Base-by-base conservation (phyloP, 768 basidiomycete genomes). In the Lactarius vividus region DNA sequence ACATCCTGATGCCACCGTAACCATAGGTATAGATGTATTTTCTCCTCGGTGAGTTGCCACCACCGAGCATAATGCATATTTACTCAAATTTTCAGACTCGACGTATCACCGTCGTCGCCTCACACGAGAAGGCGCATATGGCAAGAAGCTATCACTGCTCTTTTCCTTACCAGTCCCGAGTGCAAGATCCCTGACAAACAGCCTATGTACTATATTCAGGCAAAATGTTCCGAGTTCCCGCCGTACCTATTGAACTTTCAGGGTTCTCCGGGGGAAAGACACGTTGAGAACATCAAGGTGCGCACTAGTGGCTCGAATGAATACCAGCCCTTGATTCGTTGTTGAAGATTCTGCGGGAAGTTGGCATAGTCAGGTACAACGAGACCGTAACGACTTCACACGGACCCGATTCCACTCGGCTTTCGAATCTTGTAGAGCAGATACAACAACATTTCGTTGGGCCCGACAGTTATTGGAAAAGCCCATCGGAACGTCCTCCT, bases 251-350 rank as follows among this genome's bases (percentile, higher is more conserved):
- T 91, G 29, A 72, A 81, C 54, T 93, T 92, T 70, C 62, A 73
- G 16, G 88, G 87, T 4, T 81, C 82, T 2, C 86, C 86, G 0
- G 87, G 80, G 13, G 91, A 92, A 73, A 76, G 91, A 66, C 88
- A 90, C 65, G 85, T 86, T 0, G 91, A 92, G 74, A 91, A 91
- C 71, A 75, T 93, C 60, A 92, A 91, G 83, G 91, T 88, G 49
- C n/a, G 54, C 28, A 18, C 23, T 20, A 20, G 13, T 42, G 2
- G n/a, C 3, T 31, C 13, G 28, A 33, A 35, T 26, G 33, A 23
- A 35, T 62, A 26, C 52, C 33, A 20, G 13, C 10, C 11, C 52
- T 29, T 67, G 42, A 55, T 31, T 63, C 29, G 20, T 15, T 53
- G 52, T 28, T 29, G 39, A 70, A 92, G 90, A 91, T 92, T 59